Evolutionary conservation across 2,329 filamentous ascomycete species (phyloP).

Genomic region (Penicillium sp.): DNA sequence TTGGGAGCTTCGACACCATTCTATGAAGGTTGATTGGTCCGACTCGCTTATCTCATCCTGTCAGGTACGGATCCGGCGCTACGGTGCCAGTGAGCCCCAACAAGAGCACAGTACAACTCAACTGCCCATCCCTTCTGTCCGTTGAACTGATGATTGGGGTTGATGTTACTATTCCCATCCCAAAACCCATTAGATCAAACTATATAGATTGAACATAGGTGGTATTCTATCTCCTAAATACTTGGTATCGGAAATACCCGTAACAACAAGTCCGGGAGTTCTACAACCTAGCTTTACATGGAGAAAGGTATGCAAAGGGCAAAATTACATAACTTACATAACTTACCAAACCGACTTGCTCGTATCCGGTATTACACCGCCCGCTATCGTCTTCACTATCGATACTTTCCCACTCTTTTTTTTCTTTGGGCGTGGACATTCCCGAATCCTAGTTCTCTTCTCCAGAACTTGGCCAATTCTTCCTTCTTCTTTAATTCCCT

Average conservation of each 20-base stretch:
- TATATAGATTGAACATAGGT: no score
- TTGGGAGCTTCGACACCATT: slow-evolving; percentile 3
- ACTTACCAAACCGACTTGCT: neutral
- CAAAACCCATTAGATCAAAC: neutral
- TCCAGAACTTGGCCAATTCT: slow-evolving; percentile 7
- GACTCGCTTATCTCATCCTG: neutral
- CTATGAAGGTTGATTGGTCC: neutral
- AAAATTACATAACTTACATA: neutral
- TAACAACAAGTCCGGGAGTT: neutral
- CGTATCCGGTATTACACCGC: neutral
- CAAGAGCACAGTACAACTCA: slow-evolving; percentile 1
- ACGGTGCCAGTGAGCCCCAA: slow-evolving; percentile 7
- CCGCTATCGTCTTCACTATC: slow-evolving; percentile 7
- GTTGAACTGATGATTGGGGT: neutral
- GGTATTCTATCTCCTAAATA: no score
- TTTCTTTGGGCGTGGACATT: slow-evolving; percentile 6
- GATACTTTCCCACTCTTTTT: slow-evolving; percentile 28
- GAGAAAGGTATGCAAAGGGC: no score
- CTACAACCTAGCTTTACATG: no score
- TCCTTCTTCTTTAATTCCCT: slow-evolving; percentile 13
- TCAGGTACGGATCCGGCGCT: slow-evolving; percentile 6
- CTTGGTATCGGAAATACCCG: neutral
- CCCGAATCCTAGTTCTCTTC: neutral
- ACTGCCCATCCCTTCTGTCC: slow-evolving; percentile 3
- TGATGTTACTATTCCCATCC: no score